Percentiles rank a stretch among this genome's conserved stretches.
Conservation (phyloP, 305 asterid species). For the Fraxinus sp. region DNA sequence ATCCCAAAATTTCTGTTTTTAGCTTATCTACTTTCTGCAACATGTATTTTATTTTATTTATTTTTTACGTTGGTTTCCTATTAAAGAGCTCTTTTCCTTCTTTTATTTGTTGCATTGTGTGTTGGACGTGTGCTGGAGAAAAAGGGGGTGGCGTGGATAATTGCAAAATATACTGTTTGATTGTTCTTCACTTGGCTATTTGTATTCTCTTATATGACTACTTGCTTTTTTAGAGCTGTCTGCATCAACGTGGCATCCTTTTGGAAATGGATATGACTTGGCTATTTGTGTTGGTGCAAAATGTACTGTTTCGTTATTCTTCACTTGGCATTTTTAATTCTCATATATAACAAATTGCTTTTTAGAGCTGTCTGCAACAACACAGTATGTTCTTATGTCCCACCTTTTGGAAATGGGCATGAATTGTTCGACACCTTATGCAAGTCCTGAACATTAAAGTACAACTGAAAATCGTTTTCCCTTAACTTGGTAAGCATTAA, state of each 20-base stretch:
- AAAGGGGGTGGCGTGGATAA: conserved; percentile 8
- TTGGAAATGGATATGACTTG: not conserved
- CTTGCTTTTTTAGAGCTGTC: not conserved
- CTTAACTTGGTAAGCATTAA: not conserved
- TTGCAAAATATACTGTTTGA: not conserved
- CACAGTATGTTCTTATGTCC: not conserved
- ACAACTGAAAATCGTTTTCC: not conserved
- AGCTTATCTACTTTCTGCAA: conserved; percentile 9
- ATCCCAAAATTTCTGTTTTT: not conserved
- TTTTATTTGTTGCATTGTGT: not conserved
- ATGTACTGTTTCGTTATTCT: not conserved
- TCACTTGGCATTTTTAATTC: not conserved
- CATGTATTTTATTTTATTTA: not conserved
- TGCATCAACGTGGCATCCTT: not conserved
- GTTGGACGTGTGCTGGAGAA: not conserved
- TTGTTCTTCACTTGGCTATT: not conserved
- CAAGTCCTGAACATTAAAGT: not conserved
- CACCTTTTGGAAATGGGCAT: not conserved
- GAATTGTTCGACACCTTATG: not conserved
- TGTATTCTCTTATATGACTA: not conserved
- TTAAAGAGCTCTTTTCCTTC: conserved; percentile 6
- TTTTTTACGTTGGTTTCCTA: not conserved
- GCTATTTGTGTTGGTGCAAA: not conserved
- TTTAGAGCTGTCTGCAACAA: not conserved
- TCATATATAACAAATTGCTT: not conserved